Conservation (phyloP, 805 yeast species). For the Barnettozyma salicaria region DNA sequence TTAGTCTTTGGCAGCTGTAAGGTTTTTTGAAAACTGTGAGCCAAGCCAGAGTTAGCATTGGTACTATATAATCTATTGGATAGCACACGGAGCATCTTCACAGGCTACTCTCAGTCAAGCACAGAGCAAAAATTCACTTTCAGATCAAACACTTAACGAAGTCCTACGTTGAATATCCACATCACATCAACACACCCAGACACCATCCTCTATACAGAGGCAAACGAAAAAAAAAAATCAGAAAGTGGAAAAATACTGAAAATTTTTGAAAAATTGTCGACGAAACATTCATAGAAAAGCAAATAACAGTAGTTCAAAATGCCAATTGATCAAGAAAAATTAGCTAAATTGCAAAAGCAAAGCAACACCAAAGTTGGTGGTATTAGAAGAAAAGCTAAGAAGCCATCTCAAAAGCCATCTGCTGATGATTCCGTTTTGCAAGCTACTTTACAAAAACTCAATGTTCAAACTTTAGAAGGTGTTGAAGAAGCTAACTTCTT, state of each 20-base stretch:
- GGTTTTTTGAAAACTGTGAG: conserved; percentile 25
- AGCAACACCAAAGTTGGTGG: conserved; percentile 77
- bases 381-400: conserved; percentile 90
- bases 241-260: conserved; percentile 8
- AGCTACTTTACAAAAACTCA: conserved; percentile 80
- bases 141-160: no score
- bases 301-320: conserved; percentile 30
- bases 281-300: neutral
- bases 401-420: conserved; percentile 55
- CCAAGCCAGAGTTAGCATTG: conserved; percentile 10
- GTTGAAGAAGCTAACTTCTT: conserved; percentile 97
- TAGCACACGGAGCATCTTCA: conserved; percentile 2
- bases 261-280: conserved; percentile 12
- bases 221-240: conserved; percentile 7
- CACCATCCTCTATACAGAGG: conserved; percentile 9
- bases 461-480: conserved; percentile 82
- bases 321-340: conserved; percentile 92
- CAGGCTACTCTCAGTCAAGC: neutral
- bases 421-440: conserved; percentile 90
- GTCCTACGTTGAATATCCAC: no score
- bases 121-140: no score
- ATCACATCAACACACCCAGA: conserved; percentile 5
- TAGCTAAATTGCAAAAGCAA: conserved; percentile 86
- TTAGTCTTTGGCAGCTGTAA: conserved; percentile 55
- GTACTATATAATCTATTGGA: conserved; percentile 2